Evolutionary conservation across 176 grass and related monocot genomes (phyloP).

Genomic region (Avena atlantica): DNA sequence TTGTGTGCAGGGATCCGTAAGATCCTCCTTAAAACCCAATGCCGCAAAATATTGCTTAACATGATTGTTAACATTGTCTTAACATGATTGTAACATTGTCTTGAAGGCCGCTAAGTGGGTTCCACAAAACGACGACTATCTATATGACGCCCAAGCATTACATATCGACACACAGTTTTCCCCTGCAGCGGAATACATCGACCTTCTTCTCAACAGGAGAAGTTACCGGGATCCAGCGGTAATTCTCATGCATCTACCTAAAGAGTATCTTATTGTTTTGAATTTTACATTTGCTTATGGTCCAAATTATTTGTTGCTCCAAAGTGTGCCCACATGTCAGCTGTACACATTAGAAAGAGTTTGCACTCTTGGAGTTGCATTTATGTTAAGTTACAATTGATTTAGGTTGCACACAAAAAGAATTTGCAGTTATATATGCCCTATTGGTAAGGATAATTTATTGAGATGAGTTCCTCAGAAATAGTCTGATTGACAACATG

Average conservation of each 20-base stretch:
- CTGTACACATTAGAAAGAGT: not conserved
- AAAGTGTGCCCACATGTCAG: not conserved
- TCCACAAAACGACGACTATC: not conserved
- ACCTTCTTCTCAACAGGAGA: not conserved
- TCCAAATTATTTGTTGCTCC: not conserved
- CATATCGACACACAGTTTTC: not conserved
- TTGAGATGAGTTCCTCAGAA: not conserved
- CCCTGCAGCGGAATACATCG: not conserved
- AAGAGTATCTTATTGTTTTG: not conserved
- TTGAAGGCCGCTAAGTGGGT: not conserved
- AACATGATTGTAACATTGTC: slow-evolving; percentile 7
- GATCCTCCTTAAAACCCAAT: not conserved
- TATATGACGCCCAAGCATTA: slow-evolving; percentile 4
- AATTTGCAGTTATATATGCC: not conserved
- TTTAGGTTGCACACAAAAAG: not conserved
- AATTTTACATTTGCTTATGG: not conserved
- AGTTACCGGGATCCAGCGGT: not conserved
- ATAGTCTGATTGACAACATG: not conserved
- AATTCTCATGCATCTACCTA: not conserved
- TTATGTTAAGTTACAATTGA: not conserved
- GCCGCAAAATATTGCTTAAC: not conserved
- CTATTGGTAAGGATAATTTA: not conserved
- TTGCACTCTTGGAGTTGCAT: not conserved
- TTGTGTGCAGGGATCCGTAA: not conserved
- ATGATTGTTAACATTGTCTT: not conserved